A percentile compares a stretch with the other conserved stretches of the same genome.
phyloP scores from a whole-genome alignment of 805 yeast species.

The Metschnikowia matae region DNA sequence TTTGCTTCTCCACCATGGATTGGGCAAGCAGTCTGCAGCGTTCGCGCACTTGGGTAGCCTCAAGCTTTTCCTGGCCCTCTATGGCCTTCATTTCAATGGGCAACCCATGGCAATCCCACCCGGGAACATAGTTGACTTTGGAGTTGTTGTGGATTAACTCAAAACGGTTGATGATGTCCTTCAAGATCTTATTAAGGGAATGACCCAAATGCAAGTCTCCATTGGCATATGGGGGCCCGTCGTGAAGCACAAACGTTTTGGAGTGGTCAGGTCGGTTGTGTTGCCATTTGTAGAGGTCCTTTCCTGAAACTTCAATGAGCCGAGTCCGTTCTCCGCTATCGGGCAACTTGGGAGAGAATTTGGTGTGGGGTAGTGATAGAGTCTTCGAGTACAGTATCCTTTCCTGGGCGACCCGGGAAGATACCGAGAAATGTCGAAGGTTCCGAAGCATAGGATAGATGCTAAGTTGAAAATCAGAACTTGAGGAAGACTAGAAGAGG shows the following conservation, averaged over 20 bases:
- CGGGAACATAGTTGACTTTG: slow-evolving; percentile 73
- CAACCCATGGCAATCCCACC: slow-evolving; percentile 99
- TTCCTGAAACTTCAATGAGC: slow-evolving; percentile 50
- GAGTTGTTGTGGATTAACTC: slow-evolving; percentile 57
- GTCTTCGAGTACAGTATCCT: slow-evolving; percentile 44
- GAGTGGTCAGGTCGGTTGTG: slow-evolving; percentile 12
- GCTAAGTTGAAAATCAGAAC: background rate
- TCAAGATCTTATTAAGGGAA: slow-evolving; percentile 82
- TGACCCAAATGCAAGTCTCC: slow-evolving; percentile 92
- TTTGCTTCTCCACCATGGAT: slow-evolving; percentile 62
- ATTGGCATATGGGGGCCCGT: slow-evolving; percentile 98
- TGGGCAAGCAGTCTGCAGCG: slow-evolving; percentile 67
- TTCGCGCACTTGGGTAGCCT: slow-evolving; percentile 53
- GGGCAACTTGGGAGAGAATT: slow-evolving; percentile 51
- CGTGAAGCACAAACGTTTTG: slow-evolving; percentile 68
- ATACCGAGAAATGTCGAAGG: slow-evolving; percentile 5
- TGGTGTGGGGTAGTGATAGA: slow-evolving; percentile 62
- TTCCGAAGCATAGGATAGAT: background rate
- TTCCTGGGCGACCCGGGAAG: slow-evolving; percentile 1
- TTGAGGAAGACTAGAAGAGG: background rate
- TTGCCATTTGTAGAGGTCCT: slow-evolving; percentile 63
- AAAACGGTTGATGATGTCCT: slow-evolving; percentile 77
- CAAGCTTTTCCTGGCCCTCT: slow-evolving; percentile 29
- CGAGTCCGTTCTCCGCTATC: slow-evolving; percentile 34
- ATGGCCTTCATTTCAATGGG: slow-evolving; percentile 92